Percentiles rank a stretch among this genome's conserved stretches.
Conservation (phyloP, 345 rosid species). For the Melastoma malabathricum region DNA sequence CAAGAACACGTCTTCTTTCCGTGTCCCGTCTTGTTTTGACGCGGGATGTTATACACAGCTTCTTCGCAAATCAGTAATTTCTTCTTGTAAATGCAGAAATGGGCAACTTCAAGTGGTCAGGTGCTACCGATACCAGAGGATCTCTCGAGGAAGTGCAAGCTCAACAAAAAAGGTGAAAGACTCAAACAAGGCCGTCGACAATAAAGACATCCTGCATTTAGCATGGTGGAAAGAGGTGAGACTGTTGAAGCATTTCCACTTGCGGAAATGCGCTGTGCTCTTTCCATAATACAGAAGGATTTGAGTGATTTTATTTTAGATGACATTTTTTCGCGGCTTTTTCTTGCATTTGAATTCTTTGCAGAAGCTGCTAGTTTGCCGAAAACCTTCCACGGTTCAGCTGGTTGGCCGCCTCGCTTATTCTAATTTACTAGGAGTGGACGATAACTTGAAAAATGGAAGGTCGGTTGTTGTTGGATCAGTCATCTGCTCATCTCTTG, state of each 20-base stretch:
- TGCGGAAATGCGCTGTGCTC: not conserved
- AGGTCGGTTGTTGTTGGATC: constrained; percentile 26
- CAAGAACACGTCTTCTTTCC: not conserved
- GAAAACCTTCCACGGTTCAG: constrained; percentile 70
- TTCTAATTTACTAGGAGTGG: constrained; percentile 71
- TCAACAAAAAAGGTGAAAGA: constrained; percentile 38
- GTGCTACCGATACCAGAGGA: constrained; percentile 39
- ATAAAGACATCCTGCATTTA: constrained; percentile 59
- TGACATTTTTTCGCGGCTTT: not conserved
- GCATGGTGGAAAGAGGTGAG: constrained; percentile 89
- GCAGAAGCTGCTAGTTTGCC: constrained; percentile 71
- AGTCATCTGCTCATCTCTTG: not conserved
- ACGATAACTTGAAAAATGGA: constrained; percentile 66
- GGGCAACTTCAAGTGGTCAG: constrained; percentile 21
- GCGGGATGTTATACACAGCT: not conserved
- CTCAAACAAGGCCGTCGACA: constrained; percentile 26
- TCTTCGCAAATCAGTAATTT: not conserved
- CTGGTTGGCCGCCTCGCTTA: constrained; percentile 53
- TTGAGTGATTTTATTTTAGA: not conserved
- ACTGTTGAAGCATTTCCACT: constrained; percentile 5
- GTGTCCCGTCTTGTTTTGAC: not conserved
- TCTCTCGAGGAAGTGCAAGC: constrained; percentile 27
- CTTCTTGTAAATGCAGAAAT: constrained; percentile 11
- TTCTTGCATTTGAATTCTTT: constrained; percentile 5
- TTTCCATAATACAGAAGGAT: not conserved